Percentiles rank a stretch among this genome's conserved stretches.
Conservation (phyloP, 805 yeast genomes). For the Yarrowia yakushimensis region DNA sequence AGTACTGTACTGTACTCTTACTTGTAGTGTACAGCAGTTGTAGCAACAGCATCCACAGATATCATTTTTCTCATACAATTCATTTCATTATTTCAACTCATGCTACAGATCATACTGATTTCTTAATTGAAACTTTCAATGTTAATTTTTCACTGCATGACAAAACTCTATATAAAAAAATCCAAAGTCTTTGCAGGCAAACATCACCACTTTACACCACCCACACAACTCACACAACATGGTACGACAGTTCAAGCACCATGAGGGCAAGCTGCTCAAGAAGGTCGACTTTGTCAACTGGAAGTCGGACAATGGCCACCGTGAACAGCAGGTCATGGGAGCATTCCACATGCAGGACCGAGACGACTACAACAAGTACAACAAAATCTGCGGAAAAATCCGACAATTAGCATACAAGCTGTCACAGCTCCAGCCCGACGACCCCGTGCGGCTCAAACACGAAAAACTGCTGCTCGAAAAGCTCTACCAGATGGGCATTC, state of each 20-base stretch:
- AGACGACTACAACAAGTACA: slow-evolving; percentile 93
- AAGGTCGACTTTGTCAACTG: slow-evolving; percentile 96
- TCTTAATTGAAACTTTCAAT: neutral
- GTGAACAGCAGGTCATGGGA: slow-evolving; percentile 96
- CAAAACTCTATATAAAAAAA: neutral
- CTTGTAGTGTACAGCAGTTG: too few relatives aligned
- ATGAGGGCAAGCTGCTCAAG: slow-evolving; percentile 89
- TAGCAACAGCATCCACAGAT: too few relatives aligned
- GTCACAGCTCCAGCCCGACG: slow-evolving; percentile 79
- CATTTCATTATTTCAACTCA: too few relatives aligned
- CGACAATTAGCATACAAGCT: slow-evolving; percentile 82
- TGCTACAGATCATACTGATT: too few relatives aligned
- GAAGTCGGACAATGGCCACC: slow-evolving; percentile 93
- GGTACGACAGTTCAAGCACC: slow-evolving; percentile 75
- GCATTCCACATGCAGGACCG: slow-evolving; percentile 90
- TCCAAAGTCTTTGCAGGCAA: neutral
- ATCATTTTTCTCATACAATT: too few relatives aligned
- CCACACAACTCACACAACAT: slow-evolving; percentile 17
- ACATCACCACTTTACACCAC: neutral
- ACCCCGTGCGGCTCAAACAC: slow-evolving; percentile 81
- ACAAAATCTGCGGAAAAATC: slow-evolving; percentile 86
- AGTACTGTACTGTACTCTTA: too few relatives aligned
- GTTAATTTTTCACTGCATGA: neutral
- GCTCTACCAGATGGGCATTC: slow-evolving; percentile 80
- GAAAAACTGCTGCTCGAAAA: slow-evolving; percentile 86